Evolutionary conservation across 2,329 filamentous ascomycete genomes (phyloP), one percentile per base, ranked within the genome.

Genomic region (Nemania sp.): DNA sequence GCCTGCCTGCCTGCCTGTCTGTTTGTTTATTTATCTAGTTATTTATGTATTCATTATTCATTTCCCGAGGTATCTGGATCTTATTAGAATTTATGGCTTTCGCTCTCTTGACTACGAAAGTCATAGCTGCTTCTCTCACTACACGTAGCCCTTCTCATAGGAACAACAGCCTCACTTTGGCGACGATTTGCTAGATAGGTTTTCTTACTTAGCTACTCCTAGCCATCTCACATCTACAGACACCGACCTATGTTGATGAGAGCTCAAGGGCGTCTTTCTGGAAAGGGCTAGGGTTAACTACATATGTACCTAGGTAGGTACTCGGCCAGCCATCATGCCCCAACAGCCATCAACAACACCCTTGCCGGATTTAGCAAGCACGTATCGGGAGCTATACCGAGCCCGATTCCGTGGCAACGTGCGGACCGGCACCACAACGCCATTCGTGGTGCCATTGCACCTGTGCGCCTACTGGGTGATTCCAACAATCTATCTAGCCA

Each of bases 391-490:
- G 24, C 47, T 76, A 7, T 78, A 79, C 64, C 72, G 70, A 29
- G 68, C 70, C 52, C 70, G 71, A 61, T 77, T 79, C 69, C 64
- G 61, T 35, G 70, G 72, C 13, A 69, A 75, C 29, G 68, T 82
- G 29, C 76, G 78, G 57, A 77, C 81, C 3, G 84, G 84, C 52
- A 75, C 71, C 6, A 75, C 80, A 35, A 79, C 78, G 49, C 87
- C 86, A 1, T 79, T 89, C 20, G 73, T 90, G 20, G 45, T 90
- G 7, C 88, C 87, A 0, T 84, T 86, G 65, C 79, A 82, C 63
- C 66, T 89, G 6, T 66, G 87, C 24, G 84, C 82, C 3, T 74
- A 82, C 29, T 79, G 85, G 52, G 55, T 88, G 49, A 62, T 90
- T 2, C 85, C 87, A 0, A 76, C 83, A 0, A 69, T 87, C 3